Base-by-base conservation (phyloP, 2,329 filamentous ascomycete species). In the Scytalidium sp. region DNA sequence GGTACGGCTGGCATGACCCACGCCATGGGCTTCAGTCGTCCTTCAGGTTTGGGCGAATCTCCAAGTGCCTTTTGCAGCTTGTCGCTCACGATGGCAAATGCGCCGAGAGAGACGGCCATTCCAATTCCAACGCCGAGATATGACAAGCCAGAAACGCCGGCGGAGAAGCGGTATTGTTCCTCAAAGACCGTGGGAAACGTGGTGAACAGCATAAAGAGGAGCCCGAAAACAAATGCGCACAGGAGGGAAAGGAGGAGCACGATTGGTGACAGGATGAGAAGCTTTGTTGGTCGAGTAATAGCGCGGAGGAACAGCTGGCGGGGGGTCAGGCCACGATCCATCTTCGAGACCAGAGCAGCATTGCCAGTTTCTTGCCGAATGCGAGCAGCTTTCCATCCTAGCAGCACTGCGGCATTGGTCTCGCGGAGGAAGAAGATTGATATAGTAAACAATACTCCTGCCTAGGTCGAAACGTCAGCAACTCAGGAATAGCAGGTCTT, bases 311-410 rank as follows among this genome's bases (percentile, higher is more conserved):
- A 61, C 1, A 70, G 51, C 41, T 67, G 57, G 5, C 54, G 48
- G 1, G 67, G 53, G 0, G 65, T 61, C 5, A 64, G 52, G 17
- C 62, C 61, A 13, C 48, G 46, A 44, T 64, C 61, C 17, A 62
- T 49, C 46, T 52, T 52, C 21, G 76, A 77, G 0, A 79, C 79
- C 4, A 85, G 61, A 11, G 64, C 53, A 0, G 52, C 47, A 52
- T 83, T 82, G 17, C 78, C 75, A 0, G 76, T 80, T 46, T 75
- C 67, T 50, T 71, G 71, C 3, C 71, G 71, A 2, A 84, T 70
- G 3, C 63, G 62, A 13, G 52, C 53, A 0, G 69, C 65, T 56
- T 73, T 75, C n/a, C 65, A 63, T 50, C 68, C 58, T 3, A 81
- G 67, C 3, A 81, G 56, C 1, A 73, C 65, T 1, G 73, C 70